Evolutionary conservation across 352 stramenopile genomes (phyloP).

Genomic region (Phytophthora rubi): DNA sequence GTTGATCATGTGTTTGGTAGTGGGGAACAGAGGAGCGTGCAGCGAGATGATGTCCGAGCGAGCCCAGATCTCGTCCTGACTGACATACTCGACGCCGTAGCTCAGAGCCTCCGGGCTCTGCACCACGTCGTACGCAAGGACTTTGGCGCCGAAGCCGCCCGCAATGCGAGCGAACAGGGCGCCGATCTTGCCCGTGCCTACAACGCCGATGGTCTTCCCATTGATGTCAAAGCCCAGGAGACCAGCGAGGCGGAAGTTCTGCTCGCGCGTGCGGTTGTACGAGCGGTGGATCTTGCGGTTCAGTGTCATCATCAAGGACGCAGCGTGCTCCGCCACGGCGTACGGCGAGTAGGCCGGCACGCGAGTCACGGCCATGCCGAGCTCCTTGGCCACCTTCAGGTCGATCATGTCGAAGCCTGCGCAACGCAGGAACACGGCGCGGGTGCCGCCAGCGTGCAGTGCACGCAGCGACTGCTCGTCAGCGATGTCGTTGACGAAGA

Average conservation of each 20-base stretch:
- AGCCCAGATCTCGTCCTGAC: slow-evolving; percentile 58
- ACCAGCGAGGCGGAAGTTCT: slow-evolving; percentile 75
- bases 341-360: slow-evolving; percentile 83
- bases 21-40: slow-evolving; percentile 82
- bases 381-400: slow-evolving; percentile 62
- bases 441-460: slow-evolving; percentile 53
- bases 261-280: slow-evolving; percentile 74
- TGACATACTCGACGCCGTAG: slow-evolving; percentile 46
- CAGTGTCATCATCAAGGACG: slow-evolving; percentile 77
- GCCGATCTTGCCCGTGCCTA: slow-evolving; percentile 58
- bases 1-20: slow-evolving; percentile 88
- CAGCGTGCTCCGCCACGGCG: slow-evolving; percentile 78
- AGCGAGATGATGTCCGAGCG: slow-evolving; percentile 89
- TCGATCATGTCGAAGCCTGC: slow-evolving; percentile 86
- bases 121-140: slow-evolving; percentile 70
- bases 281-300: slow-evolving; percentile 82
- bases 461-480: slow-evolving; percentile 58
- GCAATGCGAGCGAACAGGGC: slow-evolving; percentile 59
- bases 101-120: slow-evolving; percentile 53
- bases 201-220: slow-evolving; percentile 73
- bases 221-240: slow-evolving; percentile 66
- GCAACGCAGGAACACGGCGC: slow-evolving; percentile 77
- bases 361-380: slow-evolving; percentile 60
- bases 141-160: slow-evolving; percentile 43
- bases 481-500: slow-evolving; percentile 89